Percentiles rank a stretch among this genome's conserved stretches.
These are phyloP conservation scores for Dothidotthia symphoricarpi DNA, from an alignment of 2,329 filamentous ascomycete genomes.

Conservation along the genomic window DNA sequence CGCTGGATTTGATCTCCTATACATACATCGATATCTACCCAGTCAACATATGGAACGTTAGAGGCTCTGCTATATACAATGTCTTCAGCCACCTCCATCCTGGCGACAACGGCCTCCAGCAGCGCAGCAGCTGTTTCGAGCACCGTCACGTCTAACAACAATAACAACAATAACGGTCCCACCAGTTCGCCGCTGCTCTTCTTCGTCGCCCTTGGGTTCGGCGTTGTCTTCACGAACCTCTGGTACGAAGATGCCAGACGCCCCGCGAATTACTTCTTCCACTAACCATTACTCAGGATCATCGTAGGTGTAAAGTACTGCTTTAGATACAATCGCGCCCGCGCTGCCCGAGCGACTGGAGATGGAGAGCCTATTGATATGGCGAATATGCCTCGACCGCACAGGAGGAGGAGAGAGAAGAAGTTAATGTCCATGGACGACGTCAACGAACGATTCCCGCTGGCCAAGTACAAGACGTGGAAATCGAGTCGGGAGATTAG, in stretches of 20 bases:
- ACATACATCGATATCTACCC: not conserved
- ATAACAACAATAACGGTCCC: conserved; percentile 45
- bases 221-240: conserved; percentile 97
- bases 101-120: too few relatives aligned
- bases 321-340: conserved; percentile 95
- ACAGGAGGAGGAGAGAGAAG: conserved; percentile 88
- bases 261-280: conserved; percentile 2
- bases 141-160: conserved; percentile 11
- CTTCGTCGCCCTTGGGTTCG: conserved; percentile 94
- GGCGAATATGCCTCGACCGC: conserved; percentile 78
- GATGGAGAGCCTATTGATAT: conserved; percentile 83
- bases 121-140: too few relatives aligned
- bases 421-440: conserved; percentile 99
- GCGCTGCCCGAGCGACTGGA: conserved; percentile 71
- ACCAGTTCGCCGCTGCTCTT: conserved; percentile 78
- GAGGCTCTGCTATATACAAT: not conserved
- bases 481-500: conserved; percentile 77
- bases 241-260: conserved; percentile 63
- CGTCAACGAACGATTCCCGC: conserved; percentile 94
- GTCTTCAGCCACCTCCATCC: conserved; percentile 1
- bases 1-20: too few relatives aligned
- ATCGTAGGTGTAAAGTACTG: conserved; percentile 99
- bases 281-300: conserved; percentile 64
- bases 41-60: conserved; percentile 13
- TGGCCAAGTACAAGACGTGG: conserved; percentile 97